phyloP scores from a whole-genome alignment of 2,329 filamentous ascomycete genomes.

The Aspergillus pseudoterreus region DNA sequence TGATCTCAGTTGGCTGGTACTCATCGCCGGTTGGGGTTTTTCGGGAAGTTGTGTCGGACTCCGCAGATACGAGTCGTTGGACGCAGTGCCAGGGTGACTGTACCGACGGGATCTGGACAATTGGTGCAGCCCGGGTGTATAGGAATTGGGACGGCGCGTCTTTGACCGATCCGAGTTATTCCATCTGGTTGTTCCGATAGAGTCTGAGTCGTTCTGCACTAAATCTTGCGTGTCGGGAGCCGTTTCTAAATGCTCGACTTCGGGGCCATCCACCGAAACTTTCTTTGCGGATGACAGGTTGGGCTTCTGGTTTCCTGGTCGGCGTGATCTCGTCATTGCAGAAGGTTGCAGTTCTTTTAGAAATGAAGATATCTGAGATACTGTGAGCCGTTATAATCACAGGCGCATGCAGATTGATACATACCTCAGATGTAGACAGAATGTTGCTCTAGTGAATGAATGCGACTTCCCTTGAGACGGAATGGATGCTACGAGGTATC shows the following conservation, averaged over 20 bases:
- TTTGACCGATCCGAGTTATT: neutral
- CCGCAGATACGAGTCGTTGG: neutral
- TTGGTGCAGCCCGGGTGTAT: neutral
- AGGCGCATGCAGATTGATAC: too few species aligned
- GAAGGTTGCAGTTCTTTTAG: too few species aligned
- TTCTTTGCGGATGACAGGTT: neutral
- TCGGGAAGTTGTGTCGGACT: neutral
- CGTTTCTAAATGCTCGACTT: constrained; percentile 8
- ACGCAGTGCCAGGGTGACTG: neutral
- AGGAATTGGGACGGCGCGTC: too few species aligned
- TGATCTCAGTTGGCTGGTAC: neutral
- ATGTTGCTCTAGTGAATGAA: too few species aligned
- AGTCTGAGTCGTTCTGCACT: neutral
- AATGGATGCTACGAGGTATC: too few species aligned
- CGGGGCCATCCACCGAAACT: neutral
- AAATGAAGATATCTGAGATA: too few species aligned
- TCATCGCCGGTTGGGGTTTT: neutral
- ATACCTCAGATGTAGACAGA: too few species aligned
- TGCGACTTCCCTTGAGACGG: too few species aligned
- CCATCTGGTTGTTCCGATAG: neutral
- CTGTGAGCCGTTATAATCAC: too few species aligned
- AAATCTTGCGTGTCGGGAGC: neutral
- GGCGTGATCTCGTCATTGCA: neutral
- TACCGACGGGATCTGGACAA: neutral
- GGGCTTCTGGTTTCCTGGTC: neutral